A percentile compares a stretch with the other conserved stretches of the same genome.
Evolutionary conservation across 2,329 filamentous ascomycete species (phyloP).

Genomic region (Hymenoscyphus infarciens): DNA sequence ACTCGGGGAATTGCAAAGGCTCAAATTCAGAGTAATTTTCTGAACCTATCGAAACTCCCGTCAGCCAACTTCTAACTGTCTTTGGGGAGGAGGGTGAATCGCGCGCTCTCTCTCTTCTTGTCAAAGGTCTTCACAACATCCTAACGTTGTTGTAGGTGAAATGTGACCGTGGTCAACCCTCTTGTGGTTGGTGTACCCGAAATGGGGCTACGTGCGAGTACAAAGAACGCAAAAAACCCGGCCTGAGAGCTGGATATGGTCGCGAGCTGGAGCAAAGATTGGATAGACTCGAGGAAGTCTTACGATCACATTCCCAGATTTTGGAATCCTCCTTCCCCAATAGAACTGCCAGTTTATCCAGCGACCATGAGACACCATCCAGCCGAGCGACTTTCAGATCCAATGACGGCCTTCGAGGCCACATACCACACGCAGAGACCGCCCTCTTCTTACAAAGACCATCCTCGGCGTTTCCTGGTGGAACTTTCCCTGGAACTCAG

Average conservation of each 20-base stretch:
- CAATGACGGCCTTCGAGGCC: constrained; percentile 47
- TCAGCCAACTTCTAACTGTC: not conserved
- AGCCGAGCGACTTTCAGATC: constrained; percentile 48
- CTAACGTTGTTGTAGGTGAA: constrained; percentile 50
- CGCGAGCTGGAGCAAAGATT: constrained; percentile 70
- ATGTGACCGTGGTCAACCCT: constrained; percentile 72
- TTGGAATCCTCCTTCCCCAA: constrained; percentile 53
- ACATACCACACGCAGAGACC: constrained; percentile 51
- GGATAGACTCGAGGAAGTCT: constrained; percentile 64
- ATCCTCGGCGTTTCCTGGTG: constrained; percentile 29
- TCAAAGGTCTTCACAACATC: not conserved
- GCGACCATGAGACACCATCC: constrained; percentile 54
- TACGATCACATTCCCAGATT: constrained; percentile 63
- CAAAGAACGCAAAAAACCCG: constrained; percentile 66
- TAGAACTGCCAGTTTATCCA: constrained; percentile 43
- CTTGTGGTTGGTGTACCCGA: constrained; percentile 64
- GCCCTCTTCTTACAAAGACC: constrained; percentile 61
- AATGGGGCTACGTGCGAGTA: constrained; percentile 64
- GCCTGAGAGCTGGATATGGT: constrained; percentile 62
- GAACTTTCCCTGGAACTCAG: constrained; percentile 45
- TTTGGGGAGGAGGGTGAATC: not conserved
- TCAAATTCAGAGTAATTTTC: not conserved
- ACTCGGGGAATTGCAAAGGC: not conserved
- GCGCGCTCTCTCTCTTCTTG: not conserved
- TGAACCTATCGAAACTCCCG: not conserved